Base-by-base conservation (phyloP, 176 grass and related monocot species). In the Phoenix dactylifera region DNA sequence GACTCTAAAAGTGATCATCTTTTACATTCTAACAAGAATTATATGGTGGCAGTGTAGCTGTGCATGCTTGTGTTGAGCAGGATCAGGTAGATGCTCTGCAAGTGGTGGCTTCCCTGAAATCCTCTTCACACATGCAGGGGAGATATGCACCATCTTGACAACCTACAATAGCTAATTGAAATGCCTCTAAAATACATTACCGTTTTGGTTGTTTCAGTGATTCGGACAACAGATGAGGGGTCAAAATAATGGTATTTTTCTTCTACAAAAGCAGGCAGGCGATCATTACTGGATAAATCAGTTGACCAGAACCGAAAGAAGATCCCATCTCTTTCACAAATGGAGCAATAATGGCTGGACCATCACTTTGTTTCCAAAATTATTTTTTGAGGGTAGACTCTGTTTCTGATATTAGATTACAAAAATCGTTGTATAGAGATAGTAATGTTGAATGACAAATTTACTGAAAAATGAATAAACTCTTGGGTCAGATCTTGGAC, bases 171-270 rank as follows among this genome's bases (percentile, higher is more conserved):
- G 9, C 4, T 6, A 25, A 39, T 24, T 66, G 22, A 14, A 4
- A 49, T 56, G 4, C 0, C 60, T 69, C 26, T 28, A 2, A 28
- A 28, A 4, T 4, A 24, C 2, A 49, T 71, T 22, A 72, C 57
- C 15, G 3, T 28, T 28, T 28, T 18, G 26, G 4, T 62, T 19
- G 7, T 39, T 54, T 26, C 49, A 90, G 92, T 79, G 54, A 80
- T 82, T 50, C 72, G 92, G 22, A 85, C 74, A 0, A 86, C 77
- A 4, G 83, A 87, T 55, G 86, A 82, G 20, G 78, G 81, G 92
- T 76, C 78, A 78, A 85, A 74, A 87, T 90, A 70, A 96, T 96
- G 81, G 86, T 77, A 3, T 96, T 88, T 72, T 90, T 96, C 75
- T 96, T 90, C 73, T 90, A 88, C 26, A 96, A 96, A 49, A 20